Evolutionary conservation across 352 stramenopile species (phyloP).

Genomic region (Blastocystis sp.): DNA sequence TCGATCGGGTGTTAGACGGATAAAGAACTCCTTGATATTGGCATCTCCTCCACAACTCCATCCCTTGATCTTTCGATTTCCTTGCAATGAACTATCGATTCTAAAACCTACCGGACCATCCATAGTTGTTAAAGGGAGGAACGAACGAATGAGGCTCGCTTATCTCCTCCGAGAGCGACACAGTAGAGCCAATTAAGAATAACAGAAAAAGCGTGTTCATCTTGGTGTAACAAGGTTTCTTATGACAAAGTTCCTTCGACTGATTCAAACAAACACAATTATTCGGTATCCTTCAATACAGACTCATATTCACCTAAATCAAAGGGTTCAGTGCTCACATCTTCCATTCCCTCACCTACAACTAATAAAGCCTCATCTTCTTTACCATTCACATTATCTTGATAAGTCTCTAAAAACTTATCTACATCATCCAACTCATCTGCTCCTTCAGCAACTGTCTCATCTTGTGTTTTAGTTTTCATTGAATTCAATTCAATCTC

Average conservation of each 20-base stretch:
- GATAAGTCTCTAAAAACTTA: constrained; percentile 11
- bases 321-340: not conserved
- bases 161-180: not conserved
- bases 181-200: not conserved
- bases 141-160: constrained; percentile 20
- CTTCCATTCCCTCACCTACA: not conserved
- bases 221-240: not conserved
- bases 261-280: not conserved
- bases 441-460: not conserved
- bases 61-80: constrained; percentile 47
- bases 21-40: constrained; percentile 66
- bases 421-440: not conserved
- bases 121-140: constrained; percentile 43
- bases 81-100: not conserved
- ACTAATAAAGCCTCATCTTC: not conserved
- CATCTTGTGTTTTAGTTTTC: not conserved
- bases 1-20: constrained; percentile 68
- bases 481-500: not conserved
- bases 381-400: not conserved
- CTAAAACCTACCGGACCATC: not conserved
- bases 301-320: constrained; percentile 38
- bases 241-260: not conserved
- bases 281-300: constrained; percentile 21
- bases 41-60: constrained; percentile 61
- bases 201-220: not conserved